Base-by-base conservation (phyloP, 495 filamentous ascomycete genomes). In the Podospora comata region DNA sequence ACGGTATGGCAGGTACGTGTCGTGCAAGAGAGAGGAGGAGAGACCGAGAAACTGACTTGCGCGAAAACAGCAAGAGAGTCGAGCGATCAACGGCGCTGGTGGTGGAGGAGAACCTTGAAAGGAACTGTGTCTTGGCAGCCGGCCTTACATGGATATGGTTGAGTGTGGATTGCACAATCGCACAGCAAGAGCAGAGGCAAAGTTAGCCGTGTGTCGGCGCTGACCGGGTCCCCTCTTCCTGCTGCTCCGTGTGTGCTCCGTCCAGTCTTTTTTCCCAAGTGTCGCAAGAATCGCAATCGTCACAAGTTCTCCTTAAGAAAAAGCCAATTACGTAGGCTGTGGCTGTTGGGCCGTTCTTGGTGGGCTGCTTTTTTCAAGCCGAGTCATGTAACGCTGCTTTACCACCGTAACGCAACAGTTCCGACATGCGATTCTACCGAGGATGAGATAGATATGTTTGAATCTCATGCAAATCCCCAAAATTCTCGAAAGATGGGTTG, bases 151-250 rank as follows among this genome's bases (percentile, higher is more conserved):
- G 55, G 55, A 26, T 48, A 58, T 20, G 32, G 32, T 20, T 30
- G 70, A 62, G 68, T 67, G 71, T 71, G 72, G 71, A 72, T 66
- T 62, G 66, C 62, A 61, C 67, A 66, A 63, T 65, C 61, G 23
- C 19, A 27, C 30, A 48, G 67, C 62, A 48, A 48, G 39, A 48
- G 39, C 1, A 48, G 39, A 48, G 39, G 13, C 39, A 62, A 62
- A 67, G 30, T 32, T 54, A 64, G 70, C 70, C 70, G 67, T 67
- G 55, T 58, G 56, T 67, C 58, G 67, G 62, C 67, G 67, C 54
- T 27, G 67, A 59, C 62, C 65, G 48, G 67, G 65, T 26, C 39
- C 39, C 39, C 5, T 48, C 39, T 48, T 48, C 39, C 15, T 48
- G 39, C 39, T 48, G 39, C 39, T 48, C 39, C 39, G 39, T 11